Conservation (phyloP, 208 protist genomes). For the Crithidia expoeki region DNA sequence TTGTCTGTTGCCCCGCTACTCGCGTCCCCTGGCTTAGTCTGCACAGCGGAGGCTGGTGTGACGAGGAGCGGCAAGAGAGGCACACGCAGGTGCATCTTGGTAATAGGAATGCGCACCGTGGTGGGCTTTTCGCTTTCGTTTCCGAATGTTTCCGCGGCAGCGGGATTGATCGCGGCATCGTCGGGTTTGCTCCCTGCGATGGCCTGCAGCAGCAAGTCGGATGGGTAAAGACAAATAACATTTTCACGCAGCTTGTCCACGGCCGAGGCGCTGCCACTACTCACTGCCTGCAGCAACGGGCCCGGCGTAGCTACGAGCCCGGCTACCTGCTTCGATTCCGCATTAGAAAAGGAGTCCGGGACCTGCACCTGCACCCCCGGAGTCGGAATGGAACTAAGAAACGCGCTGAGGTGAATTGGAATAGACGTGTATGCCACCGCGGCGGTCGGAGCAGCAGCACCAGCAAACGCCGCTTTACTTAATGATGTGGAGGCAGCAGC, state of each 20-base stretch:
- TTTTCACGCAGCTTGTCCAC: constrained; percentile 31
- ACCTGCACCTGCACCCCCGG: constrained; percentile 24
- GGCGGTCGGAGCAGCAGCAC: too few relatives aligned
- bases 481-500: not conserved
- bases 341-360: not conserved
- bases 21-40: not conserved
- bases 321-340: not conserved
- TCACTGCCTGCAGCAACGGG: constrained; percentile 24
- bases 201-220: constrained; percentile 1
- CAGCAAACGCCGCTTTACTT: not conserved
- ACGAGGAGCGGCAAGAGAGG: constrained; percentile 69
- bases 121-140: not conserved
- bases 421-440: constrained; percentile 32
- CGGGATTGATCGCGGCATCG: not conserved
- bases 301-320: not conserved
- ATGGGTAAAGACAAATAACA: constrained; percentile 23
- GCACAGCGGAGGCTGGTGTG: constrained; percentile 24
- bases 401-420: constrained; percentile 25
- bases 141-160: not conserved
- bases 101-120: not conserved
- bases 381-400: constrained; percentile 17
- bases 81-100: constrained; percentile 34
- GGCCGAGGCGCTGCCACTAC: not conserved
- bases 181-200: not conserved
- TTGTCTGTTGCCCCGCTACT: not conserved